Conservation (phyloP, 2,329 filamentous ascomycete species). For the Ophiostoma triangulosporum region DNA sequence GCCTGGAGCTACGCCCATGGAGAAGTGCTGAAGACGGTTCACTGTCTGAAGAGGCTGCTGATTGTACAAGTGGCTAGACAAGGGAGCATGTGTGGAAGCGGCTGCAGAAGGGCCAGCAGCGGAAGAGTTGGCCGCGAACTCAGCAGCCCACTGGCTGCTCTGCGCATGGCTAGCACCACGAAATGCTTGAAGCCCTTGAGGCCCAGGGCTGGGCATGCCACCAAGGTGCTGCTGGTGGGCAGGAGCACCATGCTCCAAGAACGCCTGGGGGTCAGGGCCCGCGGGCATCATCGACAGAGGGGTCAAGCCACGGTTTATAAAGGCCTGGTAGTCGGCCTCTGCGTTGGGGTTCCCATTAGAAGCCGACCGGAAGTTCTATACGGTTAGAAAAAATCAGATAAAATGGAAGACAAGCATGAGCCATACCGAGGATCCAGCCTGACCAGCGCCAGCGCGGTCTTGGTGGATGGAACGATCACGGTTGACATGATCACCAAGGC, state of each 20-base stretch:
- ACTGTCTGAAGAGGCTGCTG: conserved; percentile 6
- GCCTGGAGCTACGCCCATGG: conserved; percentile 1
- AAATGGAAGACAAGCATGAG: not conserved
- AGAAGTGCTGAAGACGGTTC: conserved; percentile 8
- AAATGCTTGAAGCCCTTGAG: not conserved
- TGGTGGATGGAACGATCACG: conserved; percentile 60
- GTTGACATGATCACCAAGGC: conserved; percentile 55
- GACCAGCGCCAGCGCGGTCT: conserved; percentile 39
- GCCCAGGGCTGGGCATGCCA: not conserved
- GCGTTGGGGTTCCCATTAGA: not conserved
- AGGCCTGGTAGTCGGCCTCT: conserved; percentile 12
- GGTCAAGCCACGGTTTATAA: conserved; percentile 4
- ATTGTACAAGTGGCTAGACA: not conserved
- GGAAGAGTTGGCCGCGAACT: conserved; percentile 6
- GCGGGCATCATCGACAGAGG: conserved; percentile 1
- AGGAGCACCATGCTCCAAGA: not conserved
- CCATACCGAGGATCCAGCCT: conserved; percentile 15
- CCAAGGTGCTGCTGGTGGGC: not conserved
- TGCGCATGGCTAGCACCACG: not conserved
- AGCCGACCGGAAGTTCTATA: conserved; percentile 13
- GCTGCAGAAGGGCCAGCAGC: not conserved
- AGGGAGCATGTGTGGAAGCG: not conserved
- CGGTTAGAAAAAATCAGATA: not conserved
- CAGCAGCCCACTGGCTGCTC: conserved; percentile 9
- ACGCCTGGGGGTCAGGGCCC: not conserved